Conservation (phyloP, 2,329 filamentous ascomycete genomes). For the Diaporthe vexans region DNA sequence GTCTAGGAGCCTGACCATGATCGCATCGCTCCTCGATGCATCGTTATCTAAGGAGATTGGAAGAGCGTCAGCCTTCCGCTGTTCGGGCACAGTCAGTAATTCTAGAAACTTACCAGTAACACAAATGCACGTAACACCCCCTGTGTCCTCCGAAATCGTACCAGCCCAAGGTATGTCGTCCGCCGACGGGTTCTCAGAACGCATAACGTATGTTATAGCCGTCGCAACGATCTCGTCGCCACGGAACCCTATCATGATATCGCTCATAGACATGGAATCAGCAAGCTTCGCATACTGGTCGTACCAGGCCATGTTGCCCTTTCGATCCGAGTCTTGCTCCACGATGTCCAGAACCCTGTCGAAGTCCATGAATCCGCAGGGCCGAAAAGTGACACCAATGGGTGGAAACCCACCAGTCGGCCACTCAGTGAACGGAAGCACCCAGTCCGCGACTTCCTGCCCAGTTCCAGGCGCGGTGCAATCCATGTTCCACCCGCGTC, state of each 20-base stretch:
- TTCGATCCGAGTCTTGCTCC: slow-evolving; percentile 60
- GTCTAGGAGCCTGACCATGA: slow-evolving; percentile 68
- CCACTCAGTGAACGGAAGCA: slow-evolving; percentile 66
- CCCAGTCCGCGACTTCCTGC: slow-evolving; percentile 66
- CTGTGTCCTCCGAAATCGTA: slow-evolving; percentile 64
- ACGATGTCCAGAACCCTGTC: slow-evolving; percentile 64
- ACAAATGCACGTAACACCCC: slow-evolving; percentile 73
- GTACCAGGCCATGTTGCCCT: slow-evolving; percentile 69
- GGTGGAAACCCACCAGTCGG: slow-evolving; percentile 56
- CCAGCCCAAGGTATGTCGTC: slow-evolving; percentile 70
- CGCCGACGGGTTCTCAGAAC: slow-evolving; percentile 60
- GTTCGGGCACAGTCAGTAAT: neutral
- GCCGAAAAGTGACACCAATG: slow-evolving; percentile 58
- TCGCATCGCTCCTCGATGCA: slow-evolving; percentile 59
- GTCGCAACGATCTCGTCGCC: slow-evolving; percentile 63
- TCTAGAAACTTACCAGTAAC: slow-evolving; percentile 62
- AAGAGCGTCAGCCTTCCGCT: neutral
- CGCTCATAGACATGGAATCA: slow-evolving; percentile 61
- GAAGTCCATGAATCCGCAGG: slow-evolving; percentile 62
- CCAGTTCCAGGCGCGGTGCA: slow-evolving; percentile 60
- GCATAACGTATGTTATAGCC: slow-evolving; percentile 67
- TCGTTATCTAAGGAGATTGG: slow-evolving; percentile 55
- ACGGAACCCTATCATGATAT: slow-evolving; percentile 68
- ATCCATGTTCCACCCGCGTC: slow-evolving; percentile 67
- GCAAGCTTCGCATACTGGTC: slow-evolving; percentile 69